Evolutionary conservation across 306 rosid species (phyloP).

Genomic region (Vigna nakashimae): DNA sequence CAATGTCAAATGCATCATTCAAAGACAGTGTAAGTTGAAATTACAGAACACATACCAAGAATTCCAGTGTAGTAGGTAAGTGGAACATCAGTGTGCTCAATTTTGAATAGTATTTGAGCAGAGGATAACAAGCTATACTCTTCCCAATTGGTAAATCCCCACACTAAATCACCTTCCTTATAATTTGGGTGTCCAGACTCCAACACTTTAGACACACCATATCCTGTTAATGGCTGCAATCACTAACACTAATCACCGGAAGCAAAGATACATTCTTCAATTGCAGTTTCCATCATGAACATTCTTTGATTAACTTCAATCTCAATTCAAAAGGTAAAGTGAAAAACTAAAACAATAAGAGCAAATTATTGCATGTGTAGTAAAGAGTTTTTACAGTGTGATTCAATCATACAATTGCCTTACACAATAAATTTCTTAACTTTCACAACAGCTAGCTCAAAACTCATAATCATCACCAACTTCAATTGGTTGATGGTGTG

Average conservation of each 20-base stretch:
- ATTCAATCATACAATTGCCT: background rate
- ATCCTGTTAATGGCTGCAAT: constrained; percentile 41
- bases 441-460: background rate
- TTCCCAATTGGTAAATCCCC: constrained; percentile 47
- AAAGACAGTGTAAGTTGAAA: background rate
- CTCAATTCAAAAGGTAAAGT: background rate
- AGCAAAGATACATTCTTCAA: background rate
- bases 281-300: background rate
- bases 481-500: background rate
- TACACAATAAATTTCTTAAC: background rate
- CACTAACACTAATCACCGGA: background rate
- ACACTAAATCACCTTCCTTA: constrained; percentile 46
- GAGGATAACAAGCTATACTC: constrained; percentile 46
- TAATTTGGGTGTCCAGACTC: constrained; percentile 45
- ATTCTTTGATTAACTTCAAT: background rate
- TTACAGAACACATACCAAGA: constrained; percentile 39
- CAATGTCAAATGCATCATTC: background rate
- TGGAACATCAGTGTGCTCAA: constrained; percentile 48
- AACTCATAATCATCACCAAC: background rate
- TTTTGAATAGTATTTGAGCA: constrained; percentile 45
- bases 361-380: background rate
- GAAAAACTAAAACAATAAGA: background rate
- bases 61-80: constrained; percentile 51
- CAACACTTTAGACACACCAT: constrained; percentile 45
- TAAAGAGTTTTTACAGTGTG: background rate